Base-by-base conservation (phyloP, 2,329 filamentous ascomycete species). In the Fusarium keratoplasticum region DNA sequence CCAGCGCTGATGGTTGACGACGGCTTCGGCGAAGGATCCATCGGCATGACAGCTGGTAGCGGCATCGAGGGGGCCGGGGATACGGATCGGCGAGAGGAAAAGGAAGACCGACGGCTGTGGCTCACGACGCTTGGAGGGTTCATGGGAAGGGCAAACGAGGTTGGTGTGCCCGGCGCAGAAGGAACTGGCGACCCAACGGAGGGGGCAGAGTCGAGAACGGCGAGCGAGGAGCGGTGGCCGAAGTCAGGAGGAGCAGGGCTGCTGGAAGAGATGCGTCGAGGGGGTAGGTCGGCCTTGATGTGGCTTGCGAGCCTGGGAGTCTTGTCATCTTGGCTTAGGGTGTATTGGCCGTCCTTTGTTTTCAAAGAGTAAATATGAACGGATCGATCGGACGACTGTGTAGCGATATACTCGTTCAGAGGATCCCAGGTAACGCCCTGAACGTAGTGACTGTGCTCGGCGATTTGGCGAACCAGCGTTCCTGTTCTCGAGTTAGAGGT, bases 341-440 rank as follows among this genome's bases (percentile, higher is more conserved):
- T 95, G 81, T 98, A 98, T 77, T 97, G 95, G 33, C 96, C 96
- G 78, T 99, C 96, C 80, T 98, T 99, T 25, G 94, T 98, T 86
- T 95, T 97, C 72, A 99, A 86, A 1, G 94, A 96, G 85, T 99
- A 99, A 76, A 99, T 96, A 83, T 99, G 97, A 16, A 98, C 96
- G 2, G 96, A 98, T 81, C 96, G 93, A 84, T 99, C 96, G 6
- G 96, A 99, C 8, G 96, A 99, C 81, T 99, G 96, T 2, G 96
- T 99, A 40, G 96, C 96, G 69, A 99, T 95, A 82, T 95, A 99
- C 84, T 99, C 96, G 84, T 98, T 98, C 65, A 98, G 85, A 27
- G 96, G 97, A 85, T 99, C 97, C 97, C 96, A 99, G 6, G 96
- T 94, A 9, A 99, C 97, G 57, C 96, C 96, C 84, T 99, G 96